phyloP scores from a whole-genome alignment of 2,329 filamentous ascomycete species.

The Calonectria fujianensis region DNA sequence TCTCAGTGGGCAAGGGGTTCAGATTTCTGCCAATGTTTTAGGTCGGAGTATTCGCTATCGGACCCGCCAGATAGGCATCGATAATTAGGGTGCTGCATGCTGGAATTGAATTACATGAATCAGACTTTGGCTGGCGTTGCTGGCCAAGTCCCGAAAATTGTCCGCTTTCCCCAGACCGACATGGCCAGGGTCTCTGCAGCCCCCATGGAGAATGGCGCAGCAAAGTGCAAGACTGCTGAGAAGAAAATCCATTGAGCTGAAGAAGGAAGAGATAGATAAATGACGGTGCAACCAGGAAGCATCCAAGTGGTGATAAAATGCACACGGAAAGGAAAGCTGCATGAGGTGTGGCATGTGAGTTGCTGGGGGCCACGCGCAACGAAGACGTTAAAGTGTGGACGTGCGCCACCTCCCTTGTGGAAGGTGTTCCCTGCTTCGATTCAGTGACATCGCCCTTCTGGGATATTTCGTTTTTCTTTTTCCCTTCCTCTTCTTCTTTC shows the following conservation, averaged over 20 bases:
- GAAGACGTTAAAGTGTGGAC: not conserved
- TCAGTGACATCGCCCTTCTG: not conserved
- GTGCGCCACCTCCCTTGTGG: slow-evolving; percentile 37
- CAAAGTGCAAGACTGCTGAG: not conserved
- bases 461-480: slow-evolving; percentile 3
- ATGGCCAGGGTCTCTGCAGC: not conserved
- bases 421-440: slow-evolving; percentile 24
- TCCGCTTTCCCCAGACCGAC: not conserved
- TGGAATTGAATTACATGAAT: slow-evolving; percentile 2
- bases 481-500: not conserved
- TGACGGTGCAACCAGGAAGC: not conserved
- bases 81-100: not conserved
- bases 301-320: not conserved
- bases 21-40: slow-evolving; percentile 9
- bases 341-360: slow-evolving; percentile 20
- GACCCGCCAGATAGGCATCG: not conserved
- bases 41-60: not conserved
- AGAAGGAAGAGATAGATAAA: not conserved
- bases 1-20: slow-evolving; percentile 2
- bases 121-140: not conserved
- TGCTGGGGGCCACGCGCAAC: not conserved
- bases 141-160: not conserved
- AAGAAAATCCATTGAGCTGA: not conserved
- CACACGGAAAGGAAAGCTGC: not conserved
- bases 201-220: not conserved